Evolutionary conservation across 805 yeast genomes (phyloP).

Genomic region (Lipomyces chichibuensis): DNA sequence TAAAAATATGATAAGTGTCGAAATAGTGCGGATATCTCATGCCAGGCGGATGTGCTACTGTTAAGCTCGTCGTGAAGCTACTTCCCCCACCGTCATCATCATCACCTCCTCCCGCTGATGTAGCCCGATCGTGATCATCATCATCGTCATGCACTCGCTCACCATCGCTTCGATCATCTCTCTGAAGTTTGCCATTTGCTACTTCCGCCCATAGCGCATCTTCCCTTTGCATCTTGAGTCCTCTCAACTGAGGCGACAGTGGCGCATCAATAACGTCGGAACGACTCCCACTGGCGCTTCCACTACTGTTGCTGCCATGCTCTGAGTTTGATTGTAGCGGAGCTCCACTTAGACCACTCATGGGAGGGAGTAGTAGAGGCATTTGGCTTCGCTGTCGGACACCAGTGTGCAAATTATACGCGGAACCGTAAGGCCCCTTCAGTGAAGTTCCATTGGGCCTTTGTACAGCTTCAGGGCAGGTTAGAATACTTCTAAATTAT

Average conservation of each 20-base stretch:
- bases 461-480: background rate
- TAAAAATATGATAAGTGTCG: conserved; percentile 65
- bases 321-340: background rate
- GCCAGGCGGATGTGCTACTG: conserved; percentile 12
- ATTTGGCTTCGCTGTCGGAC: background rate
- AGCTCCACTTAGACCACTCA: background rate
- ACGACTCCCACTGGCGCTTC: background rate
- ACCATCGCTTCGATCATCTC: background rate
- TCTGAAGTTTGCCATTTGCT: background rate
- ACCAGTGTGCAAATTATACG: background rate
- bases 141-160: background rate
- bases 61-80: background rate
- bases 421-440: background rate
- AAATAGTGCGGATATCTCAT: conserved; percentile 45
- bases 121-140: background rate
- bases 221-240: background rate
- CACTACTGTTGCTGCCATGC: background rate
- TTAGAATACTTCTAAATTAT: background rate
- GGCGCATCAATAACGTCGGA: background rate
- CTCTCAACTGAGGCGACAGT: background rate
- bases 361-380: background rate
- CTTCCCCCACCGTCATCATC: background rate
- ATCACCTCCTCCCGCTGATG: background rate
- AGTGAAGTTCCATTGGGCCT: background rate
- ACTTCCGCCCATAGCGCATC: background rate